Evolutionary conservation across 179 eudicot species (phyloP).

Genomic region (Heliamphora ciliata): DNA sequence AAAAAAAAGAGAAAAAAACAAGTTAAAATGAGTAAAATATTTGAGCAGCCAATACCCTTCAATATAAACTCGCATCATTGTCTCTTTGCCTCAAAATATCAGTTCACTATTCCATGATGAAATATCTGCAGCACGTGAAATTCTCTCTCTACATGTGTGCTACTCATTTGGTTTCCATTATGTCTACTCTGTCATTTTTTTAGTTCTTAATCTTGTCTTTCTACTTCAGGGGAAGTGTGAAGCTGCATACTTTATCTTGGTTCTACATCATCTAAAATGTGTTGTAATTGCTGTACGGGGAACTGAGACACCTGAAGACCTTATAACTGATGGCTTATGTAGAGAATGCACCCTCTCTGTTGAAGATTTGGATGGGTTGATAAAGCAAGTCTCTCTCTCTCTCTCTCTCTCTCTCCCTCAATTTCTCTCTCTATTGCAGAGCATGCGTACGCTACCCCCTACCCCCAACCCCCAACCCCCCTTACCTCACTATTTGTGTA

Average conservation of each 20-base stretch:
- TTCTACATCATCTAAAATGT: conserved; percentile 47
- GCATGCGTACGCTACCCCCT: not conserved
- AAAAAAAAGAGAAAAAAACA: too few relatives aligned
- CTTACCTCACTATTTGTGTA: not conserved
- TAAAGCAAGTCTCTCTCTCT: conserved; percentile 43
- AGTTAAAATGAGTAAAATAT: too few relatives aligned
- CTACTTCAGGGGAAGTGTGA: conserved; percentile 49
- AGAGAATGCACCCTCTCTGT: conserved; percentile 55
- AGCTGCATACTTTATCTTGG: conserved; percentile 72
- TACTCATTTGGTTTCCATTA: not conserved
- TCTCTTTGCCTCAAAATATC: not conserved
- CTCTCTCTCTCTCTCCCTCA: conserved; percentile 16
- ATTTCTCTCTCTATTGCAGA: not conserved
- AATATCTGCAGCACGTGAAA: not conserved
- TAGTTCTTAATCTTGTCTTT: not conserved
- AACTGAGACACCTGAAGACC: conserved; percentile 85
- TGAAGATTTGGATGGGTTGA: conserved; percentile 60
- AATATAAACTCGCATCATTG: too few relatives aligned
- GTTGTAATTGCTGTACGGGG: conserved; percentile 70
- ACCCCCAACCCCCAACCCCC: not conserved
- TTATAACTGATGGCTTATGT: conserved; percentile 70
- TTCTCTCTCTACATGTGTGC: not conserved
- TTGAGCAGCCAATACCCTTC: too few relatives aligned
- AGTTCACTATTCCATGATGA: not conserved
- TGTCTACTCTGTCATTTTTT: not conserved